A percentile compares a stretch with the other conserved stretches of the same genome.
These are phyloP conservation scores for Penicillium paradoxum DNA, from an alignment of 495 filamentous ascomycete genomes.

Conservation along the genomic window DNA sequence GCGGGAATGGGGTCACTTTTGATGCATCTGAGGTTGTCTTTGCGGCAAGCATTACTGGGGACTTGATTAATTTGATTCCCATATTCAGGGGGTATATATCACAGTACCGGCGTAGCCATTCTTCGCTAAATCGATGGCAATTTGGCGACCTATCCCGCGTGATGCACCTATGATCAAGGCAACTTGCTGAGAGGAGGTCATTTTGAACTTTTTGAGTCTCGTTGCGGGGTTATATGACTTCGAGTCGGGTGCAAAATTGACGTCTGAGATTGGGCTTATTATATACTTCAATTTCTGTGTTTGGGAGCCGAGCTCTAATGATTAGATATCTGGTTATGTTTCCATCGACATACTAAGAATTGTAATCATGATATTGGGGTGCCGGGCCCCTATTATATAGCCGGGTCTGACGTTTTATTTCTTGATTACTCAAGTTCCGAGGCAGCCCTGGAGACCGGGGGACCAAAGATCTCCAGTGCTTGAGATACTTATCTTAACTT, in stretches of 20 bases:
- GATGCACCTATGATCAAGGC: slow-evolving; percentile 72
- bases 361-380: slow-evolving; percentile 1
- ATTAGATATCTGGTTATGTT: neutral
- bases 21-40: slow-evolving; percentile 67
- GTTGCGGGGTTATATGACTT: neutral
- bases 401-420: neutral
- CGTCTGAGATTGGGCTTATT: neutral
- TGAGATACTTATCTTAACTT: neutral
- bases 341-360: neutral
- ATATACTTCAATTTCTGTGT: neutral
- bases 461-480: neutral
- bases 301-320: neutral
- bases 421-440: slow-evolving; percentile 13
- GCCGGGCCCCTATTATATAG: too few species aligned
- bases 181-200: slow-evolving; percentile 38
- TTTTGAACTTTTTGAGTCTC: slow-evolving; percentile 1
- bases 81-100: neutral
- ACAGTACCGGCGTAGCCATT: slow-evolving; percentile 63
- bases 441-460: neutral
- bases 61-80: slow-evolving; percentile 1
- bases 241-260: neutral
- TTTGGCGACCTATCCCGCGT: slow-evolving; percentile 71
- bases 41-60: slow-evolving; percentile 70
- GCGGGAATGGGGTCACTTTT: slow-evolving; percentile 59
- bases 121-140: slow-evolving; percentile 69